Evolutionary conservation across 768 basidiomycete genomes (phyloP).

Genomic region (Trametopsis cervina): DNA sequence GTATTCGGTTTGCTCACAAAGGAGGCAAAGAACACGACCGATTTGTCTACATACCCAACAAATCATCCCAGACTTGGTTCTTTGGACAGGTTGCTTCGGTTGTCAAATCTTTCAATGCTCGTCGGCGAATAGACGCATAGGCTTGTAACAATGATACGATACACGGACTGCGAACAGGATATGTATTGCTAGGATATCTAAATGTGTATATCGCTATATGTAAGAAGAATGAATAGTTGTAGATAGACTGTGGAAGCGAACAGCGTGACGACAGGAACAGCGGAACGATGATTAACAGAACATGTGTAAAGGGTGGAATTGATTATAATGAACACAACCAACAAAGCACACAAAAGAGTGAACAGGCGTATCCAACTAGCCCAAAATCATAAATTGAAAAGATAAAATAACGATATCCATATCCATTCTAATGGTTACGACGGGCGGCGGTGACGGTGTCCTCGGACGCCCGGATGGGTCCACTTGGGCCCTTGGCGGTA

Average conservation of each 20-base stretch:
- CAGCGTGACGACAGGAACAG: background rate
- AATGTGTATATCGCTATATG: conserved; percentile 6
- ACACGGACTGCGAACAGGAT: conserved; percentile 3
- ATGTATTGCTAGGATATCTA: conserved; percentile 14
- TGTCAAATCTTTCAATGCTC: conserved; percentile 70
- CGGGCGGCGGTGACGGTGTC: conserved; percentile 26
- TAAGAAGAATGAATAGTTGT: background rate
- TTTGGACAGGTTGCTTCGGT: conserved; percentile 70
- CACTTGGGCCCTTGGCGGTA: conserved; percentile 38
- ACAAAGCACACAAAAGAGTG: conserved; percentile 5
- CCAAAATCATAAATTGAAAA: conserved; percentile 5
- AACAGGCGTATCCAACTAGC: background rate
- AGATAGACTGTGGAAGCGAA: background rate
- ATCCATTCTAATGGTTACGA: conserved; percentile 4
- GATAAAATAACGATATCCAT: no score
- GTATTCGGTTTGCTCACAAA: conserved; percentile 83
- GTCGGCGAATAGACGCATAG: conserved; percentile 58
- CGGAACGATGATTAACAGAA: background rate
- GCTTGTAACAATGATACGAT: conserved; percentile 3
- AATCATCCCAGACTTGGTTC: conserved; percentile 72
- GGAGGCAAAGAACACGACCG: conserved; percentile 67
- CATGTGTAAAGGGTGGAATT: background rate
- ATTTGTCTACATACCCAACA: conserved; percentile 72
- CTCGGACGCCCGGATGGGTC: conserved; percentile 32
- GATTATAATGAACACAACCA: background rate